These are phyloP conservation scores for Anisodus tanguticus DNA, from an alignment of 257 asterid genomes.

Conservation along the genomic window DNA sequence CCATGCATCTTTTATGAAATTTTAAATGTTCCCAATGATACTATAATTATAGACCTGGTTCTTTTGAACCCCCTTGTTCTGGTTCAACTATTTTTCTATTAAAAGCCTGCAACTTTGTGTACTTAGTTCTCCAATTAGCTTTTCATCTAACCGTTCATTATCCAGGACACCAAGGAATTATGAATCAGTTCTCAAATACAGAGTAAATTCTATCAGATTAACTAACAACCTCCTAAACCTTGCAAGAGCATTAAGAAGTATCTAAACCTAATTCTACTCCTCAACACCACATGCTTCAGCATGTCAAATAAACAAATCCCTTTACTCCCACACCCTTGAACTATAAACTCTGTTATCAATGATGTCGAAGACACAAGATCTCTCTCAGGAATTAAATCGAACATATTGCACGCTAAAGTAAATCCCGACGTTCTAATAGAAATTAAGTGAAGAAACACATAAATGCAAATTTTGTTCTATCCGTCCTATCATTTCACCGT, in stretches of 20 bases:
- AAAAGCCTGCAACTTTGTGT: neutral
- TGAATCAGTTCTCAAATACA: neutral
- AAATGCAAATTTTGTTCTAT: conserved; percentile 60
- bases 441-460: conserved; percentile 70
- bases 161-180: neutral
- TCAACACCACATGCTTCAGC: neutral
- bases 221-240: neutral
- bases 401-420: conserved; percentile 45
- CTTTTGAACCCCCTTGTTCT: neutral
- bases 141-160: neutral
- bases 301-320: conserved; percentile 48
- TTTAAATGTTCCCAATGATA: neutral
- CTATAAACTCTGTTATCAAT: conserved; percentile 71
- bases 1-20: neutral
- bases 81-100: neutral
- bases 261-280: neutral
- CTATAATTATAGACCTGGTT: neutral
- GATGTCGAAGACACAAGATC: conserved; percentile 75
- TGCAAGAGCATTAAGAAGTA: neutral
- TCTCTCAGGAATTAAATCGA: conserved; percentile 60
- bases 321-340: conserved; percentile 48
- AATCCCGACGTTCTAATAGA: conserved; percentile 60
- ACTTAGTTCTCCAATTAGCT: neutral
- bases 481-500: conserved; percentile 54
- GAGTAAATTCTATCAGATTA: neutral